phyloP scores from a whole-genome alignment of 2,329 filamentous ascomycete genomes.

The Ophiocordyceps camponoti-saundersi region DNA sequence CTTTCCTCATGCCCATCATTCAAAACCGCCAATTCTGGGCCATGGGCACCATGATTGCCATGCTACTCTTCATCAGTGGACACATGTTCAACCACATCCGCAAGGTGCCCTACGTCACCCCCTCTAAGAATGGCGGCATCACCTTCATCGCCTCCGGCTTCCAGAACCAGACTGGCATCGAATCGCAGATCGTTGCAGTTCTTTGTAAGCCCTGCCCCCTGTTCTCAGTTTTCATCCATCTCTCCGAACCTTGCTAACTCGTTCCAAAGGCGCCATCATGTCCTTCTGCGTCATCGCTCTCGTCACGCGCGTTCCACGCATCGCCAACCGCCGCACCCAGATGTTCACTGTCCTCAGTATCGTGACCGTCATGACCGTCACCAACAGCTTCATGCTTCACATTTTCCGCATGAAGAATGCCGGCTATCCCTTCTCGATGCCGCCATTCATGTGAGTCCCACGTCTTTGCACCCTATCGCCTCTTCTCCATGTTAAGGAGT shows the following conservation, averaged over 20 bases:
- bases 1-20: slow-evolving; percentile 64
- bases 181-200: slow-evolving; percentile 87
- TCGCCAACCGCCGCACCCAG: slow-evolving; percentile 59
- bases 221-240: not conserved
- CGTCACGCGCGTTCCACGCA: slow-evolving; percentile 81
- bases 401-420: slow-evolving; percentile 90
- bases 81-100: slow-evolving; percentile 99
- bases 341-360: slow-evolving; percentile 69
- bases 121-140: slow-evolving; percentile 70
- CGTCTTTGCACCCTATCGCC: not conserved
- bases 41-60: slow-evolving; percentile 69
- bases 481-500: too few relatives aligned
- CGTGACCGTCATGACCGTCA: slow-evolving; percentile 57
- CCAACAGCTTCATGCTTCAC: slow-evolving; percentile 90
- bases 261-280: slow-evolving; percentile 45
- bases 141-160: slow-evolving; percentile 86
- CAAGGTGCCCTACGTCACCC: slow-evolving; percentile 81
- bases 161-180: slow-evolving; percentile 82
- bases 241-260: slow-evolving; percentile 6
- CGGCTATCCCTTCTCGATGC: slow-evolving; percentile 85
- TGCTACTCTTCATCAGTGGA: slow-evolving; percentile 85
- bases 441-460: slow-evolving; percentile 53
- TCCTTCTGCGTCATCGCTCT: slow-evolving; percentile 86
- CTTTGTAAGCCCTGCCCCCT: slow-evolving; percentile 54
- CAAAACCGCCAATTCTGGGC: slow-evolving; percentile 93